A percentile compares a stretch with the other conserved stretches of the same genome.
Conservation (phyloP, 1,284 basidiomycete species). For the Hemileia vastatrix region DNA sequence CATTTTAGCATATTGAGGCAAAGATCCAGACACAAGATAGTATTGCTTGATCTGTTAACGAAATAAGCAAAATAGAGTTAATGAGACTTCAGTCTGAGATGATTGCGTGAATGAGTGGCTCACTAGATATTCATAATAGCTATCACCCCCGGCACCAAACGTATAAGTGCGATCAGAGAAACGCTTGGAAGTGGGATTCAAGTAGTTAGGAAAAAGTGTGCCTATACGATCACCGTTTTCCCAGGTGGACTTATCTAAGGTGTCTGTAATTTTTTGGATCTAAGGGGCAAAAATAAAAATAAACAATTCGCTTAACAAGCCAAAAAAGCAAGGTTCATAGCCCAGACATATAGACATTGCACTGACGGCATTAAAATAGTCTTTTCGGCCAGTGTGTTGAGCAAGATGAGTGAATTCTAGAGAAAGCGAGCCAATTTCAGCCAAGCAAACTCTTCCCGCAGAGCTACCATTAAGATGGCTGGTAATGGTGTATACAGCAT, state of each 20-base stretch:
- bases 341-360: no score
- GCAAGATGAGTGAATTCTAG: constrained; percentile 51
- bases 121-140: constrained; percentile 52
- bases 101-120: background rate
- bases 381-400: constrained; percentile 50
- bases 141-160: constrained; percentile 34
- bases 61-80: background rate
- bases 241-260: constrained; percentile 40
- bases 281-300: constrained; percentile 3
- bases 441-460: constrained; percentile 30
- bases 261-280: constrained; percentile 50
- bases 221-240: constrained; percentile 31
- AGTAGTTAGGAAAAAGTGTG: constrained; percentile 39
- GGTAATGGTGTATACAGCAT: background rate
- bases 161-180: constrained; percentile 25
- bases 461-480: background rate
- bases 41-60: constrained; percentile 35
- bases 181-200: constrained; percentile 38
- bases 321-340: background rate
- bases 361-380: constrained; percentile 48
- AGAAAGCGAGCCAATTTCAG: constrained; percentile 50
- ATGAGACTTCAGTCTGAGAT: background rate
- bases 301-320: no score
- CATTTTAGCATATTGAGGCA: constrained; percentile 48
- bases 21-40: constrained; percentile 47